Evolutionary conservation across 2,329 filamentous ascomycete genomes (phyloP), one percentile per base, ranked within the genome.

Genomic region (Verticillium albo-atrum): DNA sequence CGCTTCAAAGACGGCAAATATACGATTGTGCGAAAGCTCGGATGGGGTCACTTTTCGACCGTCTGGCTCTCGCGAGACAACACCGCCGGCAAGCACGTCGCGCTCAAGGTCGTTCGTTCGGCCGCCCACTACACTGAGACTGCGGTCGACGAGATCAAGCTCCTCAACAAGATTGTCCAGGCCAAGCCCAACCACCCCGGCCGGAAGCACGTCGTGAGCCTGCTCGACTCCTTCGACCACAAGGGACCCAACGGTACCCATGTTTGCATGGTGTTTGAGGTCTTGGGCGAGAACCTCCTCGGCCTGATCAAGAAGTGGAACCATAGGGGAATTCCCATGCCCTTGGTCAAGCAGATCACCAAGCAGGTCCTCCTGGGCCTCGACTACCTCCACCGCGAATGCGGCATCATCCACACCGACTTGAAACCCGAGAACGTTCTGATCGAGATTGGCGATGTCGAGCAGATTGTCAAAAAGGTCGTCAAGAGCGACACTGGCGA

Each of bases 241-340:
- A 96, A 96, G 75, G 95, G 95, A 10, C 94, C 94, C 51, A 96
- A 99, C 70, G 95, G 95, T 54, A 90, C 92, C 56, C 95, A 99
- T 71, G 92, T 98, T 61, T 99, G 95, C 80, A 98, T 99, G 94
- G 95, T 99, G 7, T 99, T 99, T 69, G 95, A 99, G 75, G 95
- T 99, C 3, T 77, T 99, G 59, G 95, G 95, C 58, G 93, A 98
- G 82, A 98, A 98, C 71, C 77, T 98, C 64, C 79, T 98, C 57
- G 94, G 95, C 27, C 77, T 99, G 71, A 97, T 99, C 82, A 98
- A 98, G 85, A 88, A 91, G 68, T 98, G 94, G 93, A 97, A 98
- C 74, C 95, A 98, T 74, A 86, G 95, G 62, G 95, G 95, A 55
- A 98, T 99, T 60, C 95, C 95, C 51, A 96, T 97, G 88, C 86